Conservation (phyloP, 768 basidiomycete genomes). For the Pholiota conissans region DNA sequence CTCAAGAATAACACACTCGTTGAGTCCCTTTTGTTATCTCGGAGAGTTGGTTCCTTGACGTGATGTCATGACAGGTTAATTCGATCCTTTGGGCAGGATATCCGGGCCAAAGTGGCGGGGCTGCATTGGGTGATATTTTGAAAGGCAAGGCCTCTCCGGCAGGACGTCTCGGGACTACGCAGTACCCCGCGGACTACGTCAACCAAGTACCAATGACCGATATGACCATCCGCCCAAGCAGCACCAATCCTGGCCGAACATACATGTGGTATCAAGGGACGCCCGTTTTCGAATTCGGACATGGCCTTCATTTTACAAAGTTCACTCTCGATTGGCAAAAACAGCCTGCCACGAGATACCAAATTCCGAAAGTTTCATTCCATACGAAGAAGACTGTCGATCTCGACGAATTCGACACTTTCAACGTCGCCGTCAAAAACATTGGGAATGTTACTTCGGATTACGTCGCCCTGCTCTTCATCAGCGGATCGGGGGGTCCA, state of each 20-base stretch:
- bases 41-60: not conserved
- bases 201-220: conserved; percentile 55
- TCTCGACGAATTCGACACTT: conserved; percentile 47
- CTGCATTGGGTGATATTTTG: conserved; percentile 52
- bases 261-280: conserved; percentile 58
- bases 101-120: conserved; percentile 55
- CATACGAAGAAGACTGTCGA: conserved; percentile 30
- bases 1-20: conserved; percentile 46
- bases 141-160: conserved; percentile 52
- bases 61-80: conserved; percentile 38
- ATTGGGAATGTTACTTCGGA: conserved; percentile 50
- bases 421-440: conserved; percentile 49
- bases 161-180: conserved; percentile 53
- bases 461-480: conserved; percentile 55
- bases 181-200: conserved; percentile 51
- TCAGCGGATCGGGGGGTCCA: conserved; percentile 47
- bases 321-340: conserved; percentile 42
- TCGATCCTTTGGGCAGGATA: conserved; percentile 60
- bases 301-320: conserved; percentile 54
- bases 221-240: conserved; percentile 52
- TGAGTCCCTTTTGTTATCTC: conserved; percentile 9
- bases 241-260: conserved; percentile 52
- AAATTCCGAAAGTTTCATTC: conserved; percentile 29
- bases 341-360: conserved; percentile 34
- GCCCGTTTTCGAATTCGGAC: conserved; percentile 54